phyloP scores from a whole-genome alignment of 345 rosid species.

The Pseudoturritis turrita region DNA sequence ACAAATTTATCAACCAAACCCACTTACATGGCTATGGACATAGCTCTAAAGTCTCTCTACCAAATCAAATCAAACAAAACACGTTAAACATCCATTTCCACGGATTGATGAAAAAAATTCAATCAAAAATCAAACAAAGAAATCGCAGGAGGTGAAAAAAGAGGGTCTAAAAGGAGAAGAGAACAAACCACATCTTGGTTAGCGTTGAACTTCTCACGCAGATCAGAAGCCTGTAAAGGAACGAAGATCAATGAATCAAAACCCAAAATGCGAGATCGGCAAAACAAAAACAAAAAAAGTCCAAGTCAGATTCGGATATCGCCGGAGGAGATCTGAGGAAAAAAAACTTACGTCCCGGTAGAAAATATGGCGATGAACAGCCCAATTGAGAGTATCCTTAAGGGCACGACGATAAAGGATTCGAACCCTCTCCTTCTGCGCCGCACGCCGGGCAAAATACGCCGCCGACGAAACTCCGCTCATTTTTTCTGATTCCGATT shows the following conservation, averaged over 20 bases:
- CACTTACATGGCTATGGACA: neutral
- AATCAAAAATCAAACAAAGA: neutral
- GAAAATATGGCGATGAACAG: slow-evolving; percentile 95
- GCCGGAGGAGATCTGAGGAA: slow-evolving; percentile 16
- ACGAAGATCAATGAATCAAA: neutral
- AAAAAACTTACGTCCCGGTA: slow-evolving; percentile 55
- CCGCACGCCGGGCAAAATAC: slow-evolving; percentile 78
- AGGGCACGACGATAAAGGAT: slow-evolving; percentile 95
- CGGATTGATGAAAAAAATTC: neutral
- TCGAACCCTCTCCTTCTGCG: slow-evolving; percentile 85
- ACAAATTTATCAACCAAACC: neutral
- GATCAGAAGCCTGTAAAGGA: slow-evolving; percentile 56
- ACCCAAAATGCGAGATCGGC: neutral
- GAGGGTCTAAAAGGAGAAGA: neutral
- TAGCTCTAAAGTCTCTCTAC: neutral
- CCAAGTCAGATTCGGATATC: neutral
- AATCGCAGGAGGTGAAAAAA: neutral
- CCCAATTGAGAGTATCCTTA: slow-evolving; percentile 93
- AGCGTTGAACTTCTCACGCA: slow-evolving; percentile 81
- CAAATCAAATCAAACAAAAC: neutral
- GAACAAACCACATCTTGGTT: slow-evolving; percentile 74
- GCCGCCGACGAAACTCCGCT: slow-evolving; percentile 62
- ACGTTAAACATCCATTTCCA: neutral
- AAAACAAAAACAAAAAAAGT: neutral
- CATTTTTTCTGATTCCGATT: slow-evolving; percentile 38